Evolutionary conservation across 2,329 filamentous ascomycete species (phyloP).

Genomic region (Fusarium pseudoanthophilum): DNA sequence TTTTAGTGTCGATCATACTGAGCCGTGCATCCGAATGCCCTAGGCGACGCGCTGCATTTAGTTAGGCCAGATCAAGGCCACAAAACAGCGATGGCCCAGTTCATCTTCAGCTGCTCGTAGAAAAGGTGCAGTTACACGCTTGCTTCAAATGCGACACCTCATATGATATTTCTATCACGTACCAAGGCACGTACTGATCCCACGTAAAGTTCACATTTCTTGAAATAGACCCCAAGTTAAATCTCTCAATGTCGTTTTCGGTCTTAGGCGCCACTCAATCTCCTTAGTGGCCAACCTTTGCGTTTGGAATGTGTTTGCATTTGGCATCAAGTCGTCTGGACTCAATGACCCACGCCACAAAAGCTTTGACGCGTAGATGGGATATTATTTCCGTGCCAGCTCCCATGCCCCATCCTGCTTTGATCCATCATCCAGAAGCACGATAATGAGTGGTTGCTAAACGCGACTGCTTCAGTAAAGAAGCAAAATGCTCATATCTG

Average conservation of each 20-base stretch:
- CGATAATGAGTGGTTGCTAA: not conserved
- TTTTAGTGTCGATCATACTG: not conserved
- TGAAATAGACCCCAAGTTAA: no score
- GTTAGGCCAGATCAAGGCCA: not conserved
- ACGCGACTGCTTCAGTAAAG: not conserved
- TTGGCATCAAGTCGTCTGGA: not conserved
- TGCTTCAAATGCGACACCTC: no score
- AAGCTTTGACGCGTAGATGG: not conserved
- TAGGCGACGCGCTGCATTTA: not conserved
- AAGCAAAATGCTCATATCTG: not conserved
- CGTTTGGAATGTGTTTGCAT: not conserved
- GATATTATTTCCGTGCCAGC: not conserved
- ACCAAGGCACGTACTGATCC: no score
- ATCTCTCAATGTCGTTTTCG: no score
- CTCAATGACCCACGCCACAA: not conserved
- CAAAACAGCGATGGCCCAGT: no score
- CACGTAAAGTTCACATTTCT: no score
- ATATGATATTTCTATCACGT: no score
- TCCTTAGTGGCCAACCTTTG: rapidly evolving
- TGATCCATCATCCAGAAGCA: not conserved
- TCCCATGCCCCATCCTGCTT: not conserved
- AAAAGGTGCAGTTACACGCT: no score
- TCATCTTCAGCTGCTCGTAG: no score
- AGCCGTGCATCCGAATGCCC: not conserved
- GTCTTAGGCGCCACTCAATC: not conserved